Evolutionary conservation across 352 stramenopile species (phyloP).

Genomic region (Blastocystis hominis): DNA sequence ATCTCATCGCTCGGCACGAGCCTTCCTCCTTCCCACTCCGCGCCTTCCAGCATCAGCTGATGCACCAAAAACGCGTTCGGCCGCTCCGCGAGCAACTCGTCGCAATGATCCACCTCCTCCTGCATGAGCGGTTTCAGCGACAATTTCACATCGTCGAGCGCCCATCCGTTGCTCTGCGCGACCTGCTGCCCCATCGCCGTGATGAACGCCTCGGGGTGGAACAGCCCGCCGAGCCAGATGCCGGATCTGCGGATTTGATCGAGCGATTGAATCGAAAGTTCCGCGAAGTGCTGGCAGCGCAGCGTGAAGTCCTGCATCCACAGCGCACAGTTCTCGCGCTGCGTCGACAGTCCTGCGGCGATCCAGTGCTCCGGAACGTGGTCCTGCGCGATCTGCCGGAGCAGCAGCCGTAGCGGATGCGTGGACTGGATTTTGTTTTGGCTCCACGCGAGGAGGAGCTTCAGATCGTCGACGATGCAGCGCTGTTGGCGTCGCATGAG

Average conservation of each 20-base stretch:
- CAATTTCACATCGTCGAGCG: slow-evolving; percentile 60
- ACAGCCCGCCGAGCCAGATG: slow-evolving; percentile 81
- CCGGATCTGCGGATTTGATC: slow-evolving; percentile 58
- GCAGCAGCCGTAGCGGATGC: slow-evolving; percentile 68
- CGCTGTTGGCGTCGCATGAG: background rate
- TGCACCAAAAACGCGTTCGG: slow-evolving; percentile 6
- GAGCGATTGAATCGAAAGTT: slow-evolving; percentile 61
- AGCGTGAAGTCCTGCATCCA: slow-evolving; percentile 75
- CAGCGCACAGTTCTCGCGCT: slow-evolving; percentile 57
- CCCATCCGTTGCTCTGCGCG: slow-evolving; percentile 64
- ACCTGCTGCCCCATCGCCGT: slow-evolving; percentile 79
- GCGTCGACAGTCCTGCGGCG: background rate
- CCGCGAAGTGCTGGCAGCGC: slow-evolving; percentile 65
- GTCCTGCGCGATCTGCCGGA: slow-evolving; percentile 70
- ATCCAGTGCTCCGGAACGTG: slow-evolving; percentile 59
- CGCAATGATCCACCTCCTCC: background rate
- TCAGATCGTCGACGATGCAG: background rate
- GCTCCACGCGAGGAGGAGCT: background rate
- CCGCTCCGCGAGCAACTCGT: background rate
- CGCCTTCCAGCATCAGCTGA: slow-evolving; percentile 41
- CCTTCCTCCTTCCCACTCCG: background rate
- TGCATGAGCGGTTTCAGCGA: background rate
- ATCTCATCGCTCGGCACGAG: slow-evolving; percentile 47
- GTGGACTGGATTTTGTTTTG: background rate
- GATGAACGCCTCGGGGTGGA: slow-evolving; percentile 81